Evolutionary conservation across 176 grass and related monocot genomes (phyloP), one percentile per base, ranked within the genome.

Genomic region (Cenchrus fungigraminus): DNA sequence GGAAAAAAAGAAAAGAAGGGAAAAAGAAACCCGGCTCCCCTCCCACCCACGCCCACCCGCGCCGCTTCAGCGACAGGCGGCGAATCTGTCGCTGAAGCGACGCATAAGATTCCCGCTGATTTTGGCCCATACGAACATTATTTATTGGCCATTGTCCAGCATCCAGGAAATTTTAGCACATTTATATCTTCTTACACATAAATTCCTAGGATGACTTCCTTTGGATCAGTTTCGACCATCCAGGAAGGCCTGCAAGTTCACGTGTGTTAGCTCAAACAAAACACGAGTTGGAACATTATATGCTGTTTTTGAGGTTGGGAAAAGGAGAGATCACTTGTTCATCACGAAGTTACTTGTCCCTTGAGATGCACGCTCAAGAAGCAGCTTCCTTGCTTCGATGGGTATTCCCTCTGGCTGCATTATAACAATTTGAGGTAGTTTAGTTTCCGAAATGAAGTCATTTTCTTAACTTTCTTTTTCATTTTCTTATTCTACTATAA

Each of bases 191-290:
- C 17, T 97, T 81, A 97, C 53, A 95, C 89, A 72, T 94, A 98
- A 69, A 98, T 98, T 84, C 96, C 91, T 50, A 94, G 44, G 14
- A 86, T 88, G 54, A 95, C 53, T 85, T 98, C 96, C 80, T 98
- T 94, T 1, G 89, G 91, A 72, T 93, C 69, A 34, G 91, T 94
- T 85, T 97, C 95, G 73, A 97, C 87, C 95, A 97, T 92, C 93
- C 91, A 98, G 47, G 91, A 90, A 87, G 96, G 87, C 83, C 96
- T 92, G 91, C 20, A 20, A 80, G 71, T 86, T 28, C 54, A 91
- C 86, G 16, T 80, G 19, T 56, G 19, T 56, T 75, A 81, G 17
- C 64, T 68, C 17, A 68, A 16, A 51, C 14, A 34, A 54, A 55
- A 4, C 17, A 62, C 12, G 15, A 50, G 44, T 34, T 42, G 31